Evolutionary conservation across 23 red algal species (phyloP), one percentile per base, ranked within the genome.

Genomic region (Cyanidioschyzon merolae): DNA sequence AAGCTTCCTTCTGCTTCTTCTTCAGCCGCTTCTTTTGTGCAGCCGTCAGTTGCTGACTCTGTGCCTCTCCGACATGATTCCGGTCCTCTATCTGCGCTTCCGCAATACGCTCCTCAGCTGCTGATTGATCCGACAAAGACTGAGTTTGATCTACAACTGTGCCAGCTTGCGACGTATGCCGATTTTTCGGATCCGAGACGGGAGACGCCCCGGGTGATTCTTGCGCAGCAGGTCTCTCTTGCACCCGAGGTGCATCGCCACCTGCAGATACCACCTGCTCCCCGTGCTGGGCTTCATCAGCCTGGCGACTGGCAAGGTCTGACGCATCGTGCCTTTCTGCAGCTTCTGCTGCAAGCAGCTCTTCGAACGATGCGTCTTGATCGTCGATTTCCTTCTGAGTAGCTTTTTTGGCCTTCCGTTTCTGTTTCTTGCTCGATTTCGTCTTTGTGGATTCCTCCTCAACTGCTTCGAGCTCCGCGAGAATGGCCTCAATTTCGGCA

Each of bases 1-100:
- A 79, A 51, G 81, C 83, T 0, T 85, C 79, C 30, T 75, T 77
- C 24, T 77, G 58, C 50, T 90, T 90, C 39, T 90, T 86, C 39
- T 88, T 94, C 57, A 80, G 50, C 15, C 59, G 37, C 76, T 94
- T 94, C 75, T 94, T 94, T 39, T 94, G 86, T 39, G 90, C 74
- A 38, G 90, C 80, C 58, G 75, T 79, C 38, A 86, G 75, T 34
- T 58, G 57, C 37, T 68, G 51, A 31, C 59, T 68, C 0, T 34
- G 75, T 32, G 68, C 78, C 41, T 39, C 79, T 27, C 58, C 84
- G 0, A 80, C 58, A 76, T 82, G 80, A 34, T 84, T 82, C 40
- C n/a, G n/a, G n/a, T n/a, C n/a, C n/a, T n/a, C n/a, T n/a, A n/a
- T n/a, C n/a, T n/a, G n/a, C n/a, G n/a, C n/a, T n/a, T n/a, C n/a